phyloP scores from a whole-genome alignment of 352 stramenopile species.

The Saprolegnia parasitica region DNA sequence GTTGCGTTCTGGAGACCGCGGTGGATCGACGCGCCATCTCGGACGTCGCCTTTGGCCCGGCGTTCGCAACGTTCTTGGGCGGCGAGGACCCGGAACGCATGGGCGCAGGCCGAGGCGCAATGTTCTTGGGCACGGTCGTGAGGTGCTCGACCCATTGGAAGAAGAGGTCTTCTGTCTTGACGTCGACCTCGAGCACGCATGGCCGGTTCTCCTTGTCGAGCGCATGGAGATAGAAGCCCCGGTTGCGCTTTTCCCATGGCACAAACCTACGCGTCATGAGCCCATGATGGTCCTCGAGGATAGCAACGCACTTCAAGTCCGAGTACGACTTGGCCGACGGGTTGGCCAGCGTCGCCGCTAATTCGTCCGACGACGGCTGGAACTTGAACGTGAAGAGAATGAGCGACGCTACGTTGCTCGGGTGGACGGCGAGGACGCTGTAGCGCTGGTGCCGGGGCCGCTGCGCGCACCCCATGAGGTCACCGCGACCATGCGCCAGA shows the following conservation, averaged over 20 bases:
- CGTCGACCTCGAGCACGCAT: slow-evolving; percentile 74
- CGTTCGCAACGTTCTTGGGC: slow-evolving; percentile 29
- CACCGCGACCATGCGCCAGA: background rate
- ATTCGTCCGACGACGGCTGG: slow-evolving; percentile 65
- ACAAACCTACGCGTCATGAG: slow-evolving; percentile 19
- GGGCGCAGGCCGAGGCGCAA: slow-evolving; percentile 34
- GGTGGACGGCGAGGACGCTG: slow-evolving; percentile 56
- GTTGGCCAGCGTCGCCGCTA: slow-evolving; percentile 18
- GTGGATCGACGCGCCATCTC: slow-evolving; percentile 77
- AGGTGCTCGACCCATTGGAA: slow-evolving; percentile 76
- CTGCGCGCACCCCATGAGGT: background rate
- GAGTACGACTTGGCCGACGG: slow-evolving; percentile 16
- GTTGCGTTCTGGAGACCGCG: slow-evolving; percentile 67
- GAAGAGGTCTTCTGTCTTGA: slow-evolving; percentile 46
- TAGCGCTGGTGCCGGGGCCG: slow-evolving; percentile 79
- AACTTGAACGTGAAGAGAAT: slow-evolving; percentile 83
- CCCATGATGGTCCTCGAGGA: background rate
- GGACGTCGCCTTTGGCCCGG: slow-evolving; percentile 35
- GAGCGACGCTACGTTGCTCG: slow-evolving; percentile 40
- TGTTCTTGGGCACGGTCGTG: slow-evolving; percentile 44
- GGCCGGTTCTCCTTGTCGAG: slow-evolving; percentile 48
- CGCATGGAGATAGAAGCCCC: slow-evolving; percentile 23
- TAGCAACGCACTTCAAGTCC: slow-evolving; percentile 19
- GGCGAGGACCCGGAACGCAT: slow-evolving; percentile 18
- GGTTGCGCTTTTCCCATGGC: slow-evolving; percentile 23